Evolutionary conservation across 1,139 yeast genomes (phyloP).

Genomic region (Arxiozyma bovina): DNA sequence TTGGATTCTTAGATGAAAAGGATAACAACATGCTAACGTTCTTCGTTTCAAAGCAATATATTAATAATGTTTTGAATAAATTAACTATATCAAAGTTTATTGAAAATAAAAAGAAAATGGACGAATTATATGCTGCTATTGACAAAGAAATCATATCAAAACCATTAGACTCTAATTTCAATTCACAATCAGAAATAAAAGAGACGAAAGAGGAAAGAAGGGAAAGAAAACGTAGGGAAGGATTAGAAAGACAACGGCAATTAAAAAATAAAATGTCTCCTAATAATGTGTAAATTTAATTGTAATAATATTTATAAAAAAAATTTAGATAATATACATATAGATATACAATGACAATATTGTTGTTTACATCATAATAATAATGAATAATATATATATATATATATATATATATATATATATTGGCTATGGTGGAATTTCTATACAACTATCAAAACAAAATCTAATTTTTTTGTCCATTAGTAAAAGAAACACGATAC

Average conservation of each 20-base stretch:
- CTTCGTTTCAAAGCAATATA: slow-evolving; percentile 44
- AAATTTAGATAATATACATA: not conserved
- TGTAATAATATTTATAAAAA: not conserved
- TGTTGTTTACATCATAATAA: no score
- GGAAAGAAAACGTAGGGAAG: slow-evolving; percentile 51
- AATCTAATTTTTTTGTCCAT: no score
- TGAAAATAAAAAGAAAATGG: slow-evolving; percentile 53
- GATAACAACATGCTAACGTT: slow-evolving; percentile 30
- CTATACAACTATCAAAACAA: no score
- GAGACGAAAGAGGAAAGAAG: slow-evolving; percentile 53
- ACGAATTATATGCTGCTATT: slow-evolving; percentile 40
- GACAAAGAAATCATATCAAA: slow-evolving; percentile 26
- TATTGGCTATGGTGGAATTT: no score
- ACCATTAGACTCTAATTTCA: slow-evolving; percentile 1
- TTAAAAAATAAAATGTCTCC: slow-evolving; percentile 1
- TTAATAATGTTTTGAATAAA: slow-evolving; percentile 38
- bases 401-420: no score
- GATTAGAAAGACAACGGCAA: slow-evolving; percentile 41
- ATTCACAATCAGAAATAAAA: not conserved
- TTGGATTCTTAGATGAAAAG: slow-evolving; percentile 43
- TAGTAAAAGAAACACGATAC: no score
- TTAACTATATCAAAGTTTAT: slow-evolving; percentile 50
- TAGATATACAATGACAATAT: not conserved
- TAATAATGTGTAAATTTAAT: not conserved
- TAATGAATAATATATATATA: no score